Percentiles rank a stretch among this genome's conserved stretches.
phyloP scores from a whole-genome alignment of 2,329 filamentous ascomycete genomes.

The Diaporthe vaccinii region DNA sequence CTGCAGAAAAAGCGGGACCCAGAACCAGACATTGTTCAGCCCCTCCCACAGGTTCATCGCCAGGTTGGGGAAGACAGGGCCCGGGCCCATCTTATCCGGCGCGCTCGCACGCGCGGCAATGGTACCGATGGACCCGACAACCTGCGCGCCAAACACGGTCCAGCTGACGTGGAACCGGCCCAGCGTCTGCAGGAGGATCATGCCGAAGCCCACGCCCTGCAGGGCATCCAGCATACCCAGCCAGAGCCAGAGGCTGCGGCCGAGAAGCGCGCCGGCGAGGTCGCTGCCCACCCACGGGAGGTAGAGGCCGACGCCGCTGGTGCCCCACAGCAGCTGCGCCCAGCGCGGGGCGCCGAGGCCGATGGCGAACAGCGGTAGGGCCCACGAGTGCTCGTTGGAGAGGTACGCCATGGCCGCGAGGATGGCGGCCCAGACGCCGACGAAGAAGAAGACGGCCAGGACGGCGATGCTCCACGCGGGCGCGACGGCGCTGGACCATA shows the following conservation, averaged over 20 bases:
- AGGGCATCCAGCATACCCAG: conserved; percentile 75
- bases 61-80: conserved; percentile 73
- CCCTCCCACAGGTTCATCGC: conserved; percentile 60
- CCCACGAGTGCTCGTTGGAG: conserved; percentile 74
- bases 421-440: conserved; percentile 67
- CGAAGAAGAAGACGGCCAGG: conserved; percentile 68
- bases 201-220: conserved; percentile 76
- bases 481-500: conserved; percentile 70
- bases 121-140: conserved; percentile 72
- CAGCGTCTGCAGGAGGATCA: conserved; percentile 75
- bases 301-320: conserved; percentile 70
- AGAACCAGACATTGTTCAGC: conserved; percentile 68
- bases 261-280: conserved; percentile 66
- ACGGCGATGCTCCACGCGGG: conserved; percentile 69
- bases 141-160: conserved; percentile 71
- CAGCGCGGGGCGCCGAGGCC: conserved; percentile 76
- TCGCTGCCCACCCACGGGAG: conserved; percentile 73
- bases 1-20: conserved; percentile 71
- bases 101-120: conserved; percentile 70
- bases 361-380: conserved; percentile 76
- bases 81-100: conserved; percentile 72
- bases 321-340: conserved; percentile 77
- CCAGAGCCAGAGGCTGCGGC: conserved; percentile 75
- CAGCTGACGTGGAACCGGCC: conserved; percentile 76
- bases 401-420: conserved; percentile 66